Evolutionary conservation across 2,329 filamentous ascomycete genomes (phyloP), one percentile per base, ranked within the genome.

Genomic region (Neobulgaria alba): DNA sequence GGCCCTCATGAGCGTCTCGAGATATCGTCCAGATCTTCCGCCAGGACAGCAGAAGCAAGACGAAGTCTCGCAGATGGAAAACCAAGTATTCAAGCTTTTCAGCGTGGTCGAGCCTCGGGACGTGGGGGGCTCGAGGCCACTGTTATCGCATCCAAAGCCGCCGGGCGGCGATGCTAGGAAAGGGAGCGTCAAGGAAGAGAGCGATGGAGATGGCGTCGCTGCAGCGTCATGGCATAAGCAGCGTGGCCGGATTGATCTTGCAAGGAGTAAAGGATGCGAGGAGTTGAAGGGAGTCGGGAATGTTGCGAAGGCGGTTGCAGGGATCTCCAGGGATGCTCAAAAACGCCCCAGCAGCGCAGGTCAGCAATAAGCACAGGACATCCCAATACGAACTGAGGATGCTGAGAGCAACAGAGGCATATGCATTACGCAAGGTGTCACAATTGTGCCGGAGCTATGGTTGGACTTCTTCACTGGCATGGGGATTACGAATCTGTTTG

Each of bases 1-100:
- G 47, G 53, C 49, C 51, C 50, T 45, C 20, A 30, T 43, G 47
- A 46, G 50, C 48, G 47, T 46, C 41, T 45, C 35, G 26, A 36
- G 33, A 43, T 42, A 20, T 17, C 37, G 19, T 36, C 43, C 34
- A 39, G 26, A 37, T 42, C 37, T 35, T 15, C 17, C 33, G 17
- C 29, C n/a, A 42, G 38, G 21, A 30, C n/a, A 29, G 29, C 10
- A 36, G 39, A 30, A 21, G 14, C 15, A 26, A 26, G n/a, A 36
- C 33, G 29, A 34, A 35, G 31, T 12, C 38, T 45, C 43, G 5
- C 32, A 32, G 23, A 32, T 33, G 17, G 20, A 36, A 20, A 10
- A 17, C 10, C 12, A 10, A 26, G 31, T n/a, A 29, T 35, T 36
- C 29, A 39, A 36, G 30, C 10, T 18, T 30, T 40, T 17, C 15